Evolutionary conservation across 139 green algal genomes (phyloP).

Genomic region (Chlamydomonas sp.): DNA sequence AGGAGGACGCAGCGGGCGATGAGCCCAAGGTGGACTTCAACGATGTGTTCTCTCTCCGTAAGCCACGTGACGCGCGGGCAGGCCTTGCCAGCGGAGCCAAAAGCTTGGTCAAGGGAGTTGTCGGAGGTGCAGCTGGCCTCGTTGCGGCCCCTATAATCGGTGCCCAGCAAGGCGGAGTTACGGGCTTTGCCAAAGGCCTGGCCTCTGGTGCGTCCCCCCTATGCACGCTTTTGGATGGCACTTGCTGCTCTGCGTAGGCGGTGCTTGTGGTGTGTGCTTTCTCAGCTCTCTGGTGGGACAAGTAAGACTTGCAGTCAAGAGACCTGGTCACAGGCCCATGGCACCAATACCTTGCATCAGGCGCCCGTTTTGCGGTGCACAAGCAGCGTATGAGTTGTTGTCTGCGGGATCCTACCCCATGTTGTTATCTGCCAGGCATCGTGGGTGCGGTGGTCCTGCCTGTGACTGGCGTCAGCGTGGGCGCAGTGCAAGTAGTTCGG

Average conservation of each 20-base stretch:
- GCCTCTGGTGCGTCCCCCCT: conserved; percentile 58
- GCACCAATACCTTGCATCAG: too few relatives aligned
- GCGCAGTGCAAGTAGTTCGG: conserved; percentile 63
- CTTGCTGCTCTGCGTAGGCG: too few relatives aligned
- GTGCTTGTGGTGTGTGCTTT: too few relatives aligned
- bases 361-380: too few relatives aligned
- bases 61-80: conserved; percentile 58
- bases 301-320: too few relatives aligned
- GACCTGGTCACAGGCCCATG: too few relatives aligned
- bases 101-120: conserved; percentile 62
- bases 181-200: conserved; percentile 83
- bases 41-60: conserved; percentile 75
- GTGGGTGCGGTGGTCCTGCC: conserved; percentile 83
- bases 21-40: conserved; percentile 58
- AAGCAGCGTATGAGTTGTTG: too few relatives aligned
- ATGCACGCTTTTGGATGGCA: too few relatives aligned
- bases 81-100: conserved; percentile 59
- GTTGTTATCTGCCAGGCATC: conserved; percentile 59
- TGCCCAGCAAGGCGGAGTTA: conserved; percentile 70
- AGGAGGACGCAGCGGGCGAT: not conserved
- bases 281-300: too few relatives aligned
- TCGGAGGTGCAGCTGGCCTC: conserved; percentile 65
- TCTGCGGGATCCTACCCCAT: too few relatives aligned
- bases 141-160: conserved; percentile 81
- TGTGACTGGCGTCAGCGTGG: conserved; percentile 78